Evolutionary conservation across 768 basidiomycete species (phyloP), one percentile per base, ranked within the genome.

Genomic region (Leccinellum albellum): DNA sequence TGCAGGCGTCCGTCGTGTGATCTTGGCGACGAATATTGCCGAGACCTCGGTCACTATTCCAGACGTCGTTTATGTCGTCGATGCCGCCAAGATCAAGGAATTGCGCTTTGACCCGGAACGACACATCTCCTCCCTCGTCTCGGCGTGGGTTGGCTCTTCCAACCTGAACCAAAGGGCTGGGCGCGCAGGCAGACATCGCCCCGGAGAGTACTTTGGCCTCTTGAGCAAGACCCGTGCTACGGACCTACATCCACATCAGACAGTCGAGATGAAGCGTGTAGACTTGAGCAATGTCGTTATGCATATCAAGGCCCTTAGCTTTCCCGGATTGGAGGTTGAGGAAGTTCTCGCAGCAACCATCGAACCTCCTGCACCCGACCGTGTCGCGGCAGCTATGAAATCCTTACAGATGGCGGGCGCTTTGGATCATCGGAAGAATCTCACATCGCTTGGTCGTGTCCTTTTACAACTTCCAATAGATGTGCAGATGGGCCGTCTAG

Each of bases 11-110:
- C 86, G 94, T 54, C 85, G 94, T 24, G 79, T 98, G 66, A 96
- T 98, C 62, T 78, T 98, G 49, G 84, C 94, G 5, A 98, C 95
- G 37, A 97, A 97, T 69, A 94, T 97, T 46, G 94, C 94, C 13
- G 95, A 98, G 73, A 95, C 94, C 3, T 94, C 92, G 4, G 80
- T 97, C 63, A 98, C 95, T 4, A 96, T 98, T 62, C 94, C 94
- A 1, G 91, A 96, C 62, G 91, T 97, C 24, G 91, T 96, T 10
- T 94, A 91, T 64, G 95, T 98, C 29, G 85, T 98, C 45, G 96
- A 98, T 66, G 82, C 89, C 0, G 95, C 83, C 17, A 87, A 88
- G 64, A 80, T 94, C 66, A 97, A 97, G 73, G 91, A 95, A 72
- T 83, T 89, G 65, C 82, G 85, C 15, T 98, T 93, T 65, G 93